phyloP scores from a whole-genome alignment of 352 stramenopile species.

The Phytophthora podocarpi region DNA sequence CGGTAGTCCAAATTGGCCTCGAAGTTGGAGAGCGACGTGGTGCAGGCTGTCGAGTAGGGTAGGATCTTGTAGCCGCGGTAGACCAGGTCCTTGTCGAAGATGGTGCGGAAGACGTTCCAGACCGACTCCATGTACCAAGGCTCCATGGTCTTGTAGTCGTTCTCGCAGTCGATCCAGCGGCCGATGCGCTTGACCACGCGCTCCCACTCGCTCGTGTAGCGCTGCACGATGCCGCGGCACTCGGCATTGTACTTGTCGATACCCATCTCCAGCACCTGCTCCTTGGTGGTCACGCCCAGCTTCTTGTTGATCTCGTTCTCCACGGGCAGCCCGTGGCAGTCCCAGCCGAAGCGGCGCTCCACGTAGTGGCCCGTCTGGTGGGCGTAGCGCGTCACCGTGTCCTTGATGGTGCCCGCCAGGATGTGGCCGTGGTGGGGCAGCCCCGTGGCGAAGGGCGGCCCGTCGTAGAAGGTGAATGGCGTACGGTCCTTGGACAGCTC shows the following conservation, averaged over 20 bases:
- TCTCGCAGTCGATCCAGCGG: slow-evolving; percentile 99
- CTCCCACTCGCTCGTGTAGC: slow-evolving; percentile 99
- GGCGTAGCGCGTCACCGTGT: slow-evolving; percentile 99
- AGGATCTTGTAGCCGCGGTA: slow-evolving; percentile 99
- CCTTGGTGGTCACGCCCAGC: slow-evolving; percentile 96
- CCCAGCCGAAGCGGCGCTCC: slow-evolving; percentile 97
- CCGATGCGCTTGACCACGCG: slow-evolving; percentile 97
- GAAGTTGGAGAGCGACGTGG: slow-evolving; percentile 99
- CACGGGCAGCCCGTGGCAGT: slow-evolving; percentile 99
- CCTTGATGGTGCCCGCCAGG: slow-evolving; percentile 99
- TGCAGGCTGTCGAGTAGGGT: slow-evolving; percentile 98
- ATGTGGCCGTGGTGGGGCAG: slow-evolving; percentile 99
- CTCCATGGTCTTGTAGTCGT: slow-evolving; percentile 99
- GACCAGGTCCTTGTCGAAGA: slow-evolving; percentile 98
- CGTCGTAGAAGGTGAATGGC: slow-evolving; percentile 99
- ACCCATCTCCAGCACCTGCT: slow-evolving; percentile 98
- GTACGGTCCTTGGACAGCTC: slow-evolving; percentile 91
- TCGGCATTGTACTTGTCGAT: slow-evolving; percentile 99
- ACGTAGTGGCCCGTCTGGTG: slow-evolving; percentile 98
- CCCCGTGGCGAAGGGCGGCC: slow-evolving; percentile 98
- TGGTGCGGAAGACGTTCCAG: slow-evolving; percentile 99
- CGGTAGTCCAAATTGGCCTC: slow-evolving; percentile 99
- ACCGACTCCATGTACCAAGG: slow-evolving; percentile 99
- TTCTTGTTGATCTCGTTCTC: slow-evolving; percentile 99
- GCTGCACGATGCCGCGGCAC: slow-evolving; percentile 97